These are phyloP conservation scores for Rhodotorula paludigena DNA, from an alignment of 768 basidiomycete genomes.

Conservation along the genomic window DNA sequence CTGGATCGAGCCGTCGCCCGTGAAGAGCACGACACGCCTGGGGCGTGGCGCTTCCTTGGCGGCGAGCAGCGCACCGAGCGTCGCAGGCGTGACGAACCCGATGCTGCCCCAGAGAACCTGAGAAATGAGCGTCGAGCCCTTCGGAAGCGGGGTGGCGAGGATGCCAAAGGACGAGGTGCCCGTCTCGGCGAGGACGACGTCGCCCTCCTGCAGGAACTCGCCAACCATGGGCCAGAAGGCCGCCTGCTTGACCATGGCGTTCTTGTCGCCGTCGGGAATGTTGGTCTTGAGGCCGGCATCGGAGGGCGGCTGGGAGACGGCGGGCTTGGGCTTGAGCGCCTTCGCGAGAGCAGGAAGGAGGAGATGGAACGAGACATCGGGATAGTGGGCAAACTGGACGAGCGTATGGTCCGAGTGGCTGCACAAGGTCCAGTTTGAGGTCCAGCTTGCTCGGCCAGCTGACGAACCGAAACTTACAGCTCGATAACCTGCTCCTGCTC, in stretches of 20 bases:
- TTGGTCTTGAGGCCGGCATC: conserved; percentile 17
- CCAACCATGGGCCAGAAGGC: conserved; percentile 42
- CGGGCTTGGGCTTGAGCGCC: conserved; percentile 22
- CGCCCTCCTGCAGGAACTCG: conserved; percentile 39
- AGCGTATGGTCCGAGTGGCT: conserved; percentile 68
- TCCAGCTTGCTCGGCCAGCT: background rate
- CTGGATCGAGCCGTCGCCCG: conserved; percentile 68
- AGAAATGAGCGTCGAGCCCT: conserved; percentile 60
- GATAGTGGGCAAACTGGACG: conserved; percentile 41
- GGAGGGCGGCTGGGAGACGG: conserved; percentile 10
- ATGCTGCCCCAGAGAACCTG: conserved; percentile 90
- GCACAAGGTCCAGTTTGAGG: background rate
- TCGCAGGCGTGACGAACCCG: conserved; percentile 81
- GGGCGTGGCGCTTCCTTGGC: conserved; percentile 59
- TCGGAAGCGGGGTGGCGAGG: conserved; percentile 70
- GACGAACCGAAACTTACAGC: conserved; percentile 6
- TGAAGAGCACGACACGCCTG: conserved; percentile 71
- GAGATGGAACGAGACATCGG: conserved; percentile 43
- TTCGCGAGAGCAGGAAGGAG: conserved; percentile 43
- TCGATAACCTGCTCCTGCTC: conserved; percentile 36
- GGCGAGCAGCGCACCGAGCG: conserved; percentile 55
- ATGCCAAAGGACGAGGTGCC: conserved; percentile 85
- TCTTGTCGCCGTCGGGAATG: conserved; percentile 52
- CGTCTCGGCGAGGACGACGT: conserved; percentile 79
- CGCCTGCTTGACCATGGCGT: conserved; percentile 44